These are phyloP conservation scores for Eurotiales sp. DNA, from an alignment of 2,329 filamentous ascomycete genomes.

Conservation along the genomic window DNA sequence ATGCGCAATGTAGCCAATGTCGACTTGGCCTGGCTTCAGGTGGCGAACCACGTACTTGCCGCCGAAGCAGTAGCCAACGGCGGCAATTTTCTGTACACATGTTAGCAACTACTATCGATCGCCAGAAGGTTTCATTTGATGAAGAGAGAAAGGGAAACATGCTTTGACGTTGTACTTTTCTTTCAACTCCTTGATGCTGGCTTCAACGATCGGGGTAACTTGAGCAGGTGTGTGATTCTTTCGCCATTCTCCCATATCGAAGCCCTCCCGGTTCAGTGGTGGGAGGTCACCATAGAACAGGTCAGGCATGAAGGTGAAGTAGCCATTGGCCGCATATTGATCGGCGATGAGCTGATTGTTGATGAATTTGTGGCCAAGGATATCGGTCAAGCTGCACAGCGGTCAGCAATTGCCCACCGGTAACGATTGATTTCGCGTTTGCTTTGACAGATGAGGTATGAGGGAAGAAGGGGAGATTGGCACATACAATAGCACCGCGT, in stretches of 20 bases:
- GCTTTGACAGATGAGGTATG: too few species aligned
- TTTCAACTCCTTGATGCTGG: slow-evolving; percentile 34
- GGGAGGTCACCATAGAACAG: slow-evolving; percentile 55
- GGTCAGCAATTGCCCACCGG: not conserved
- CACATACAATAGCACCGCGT: slow-evolving; percentile 45
- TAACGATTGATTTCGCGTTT: too few species aligned
- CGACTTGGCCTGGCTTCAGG: slow-evolving; percentile 54
- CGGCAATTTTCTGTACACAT: slow-evolving; percentile 21
- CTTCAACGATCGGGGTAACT: slow-evolving; percentile 48
- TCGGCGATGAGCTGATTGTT: slow-evolving; percentile 62
- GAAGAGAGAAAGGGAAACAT: slow-evolving; percentile 1
- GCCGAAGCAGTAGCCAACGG: slow-evolving; percentile 28
- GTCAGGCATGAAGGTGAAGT: slow-evolving; percentile 61
- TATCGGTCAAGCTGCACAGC: slow-evolving; percentile 41
- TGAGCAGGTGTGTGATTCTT: slow-evolving; percentile 32
- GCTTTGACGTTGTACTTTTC: slow-evolving; percentile 23
- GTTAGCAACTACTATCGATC: not conserved
- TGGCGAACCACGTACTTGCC: slow-evolving; percentile 64
- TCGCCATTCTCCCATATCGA: slow-evolving; percentile 45
- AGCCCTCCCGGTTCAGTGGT: slow-evolving; percentile 47
- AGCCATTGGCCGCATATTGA: slow-evolving; percentile 66
- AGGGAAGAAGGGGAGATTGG: not conserved
- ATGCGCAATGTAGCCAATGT: slow-evolving; percentile 68
- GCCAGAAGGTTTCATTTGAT: not conserved
- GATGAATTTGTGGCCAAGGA: slow-evolving; percentile 50